Evolutionary conservation across 2,329 filamentous ascomycete genomes (phyloP).

Genomic region (Sporothrix pseudoabietina): DNA sequence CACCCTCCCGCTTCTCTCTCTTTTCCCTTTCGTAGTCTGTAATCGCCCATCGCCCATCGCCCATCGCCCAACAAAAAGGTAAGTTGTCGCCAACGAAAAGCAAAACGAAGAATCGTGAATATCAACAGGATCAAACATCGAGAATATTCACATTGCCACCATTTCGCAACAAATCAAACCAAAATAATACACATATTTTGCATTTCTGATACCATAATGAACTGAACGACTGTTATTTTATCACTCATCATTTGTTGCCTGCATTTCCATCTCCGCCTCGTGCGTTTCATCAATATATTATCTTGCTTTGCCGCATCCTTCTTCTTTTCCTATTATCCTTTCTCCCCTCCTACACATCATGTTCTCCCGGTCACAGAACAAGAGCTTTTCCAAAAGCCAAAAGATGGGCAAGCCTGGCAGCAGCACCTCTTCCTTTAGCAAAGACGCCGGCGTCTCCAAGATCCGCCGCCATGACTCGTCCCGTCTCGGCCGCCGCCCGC

Average conservation of each 20-base stretch:
- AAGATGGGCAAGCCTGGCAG: constrained; percentile 52
- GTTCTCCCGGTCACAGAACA: constrained; percentile 53
- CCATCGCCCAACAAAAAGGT: constrained; percentile 19
- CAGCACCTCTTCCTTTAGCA: constrained; percentile 53
- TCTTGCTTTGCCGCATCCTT: neutral
- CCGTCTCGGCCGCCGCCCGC: constrained; percentile 50
- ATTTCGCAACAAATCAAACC: neutral
- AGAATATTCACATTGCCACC: neutral
- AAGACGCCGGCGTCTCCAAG: constrained; percentile 57
- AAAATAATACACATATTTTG: neutral
- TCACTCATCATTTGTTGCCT: neutral
- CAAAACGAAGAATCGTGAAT: neutral
- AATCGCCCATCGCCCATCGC: constrained; percentile 16
- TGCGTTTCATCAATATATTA: constrained; percentile 9
- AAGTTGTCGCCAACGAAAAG: neutral
- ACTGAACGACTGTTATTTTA: constrained; percentile 16
- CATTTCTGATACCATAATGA: constrained; percentile 3
- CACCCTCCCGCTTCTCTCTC: neutral
- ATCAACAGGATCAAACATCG: neutral
- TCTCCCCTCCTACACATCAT: constrained; percentile 39
- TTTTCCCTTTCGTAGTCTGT: constrained; percentile 13
- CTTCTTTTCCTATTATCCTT: neutral
- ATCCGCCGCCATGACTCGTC: constrained; percentile 50
- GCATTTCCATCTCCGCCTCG: constrained; percentile 1
- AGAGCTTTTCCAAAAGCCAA: constrained; percentile 57